Base-by-base conservation (phyloP, 2,329 filamentous ascomycete species). In the Nannizzia gypsea region DNA sequence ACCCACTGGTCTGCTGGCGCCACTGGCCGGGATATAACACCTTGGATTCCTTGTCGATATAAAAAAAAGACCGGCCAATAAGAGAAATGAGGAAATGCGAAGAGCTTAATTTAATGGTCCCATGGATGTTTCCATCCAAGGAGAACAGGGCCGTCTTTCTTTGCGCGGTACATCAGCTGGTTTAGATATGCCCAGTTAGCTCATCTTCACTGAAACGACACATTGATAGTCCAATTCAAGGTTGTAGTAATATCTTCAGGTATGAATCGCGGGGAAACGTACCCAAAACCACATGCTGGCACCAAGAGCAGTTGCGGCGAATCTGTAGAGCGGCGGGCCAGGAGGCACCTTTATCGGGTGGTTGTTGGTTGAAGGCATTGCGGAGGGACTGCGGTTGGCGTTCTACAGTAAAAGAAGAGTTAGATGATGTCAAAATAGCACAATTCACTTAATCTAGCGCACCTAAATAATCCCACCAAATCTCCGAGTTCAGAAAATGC, bases 221-320 rank as follows among this genome's bases (percentile, higher is more conserved):
- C 11, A 26, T 15, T 22, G 20, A 54, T n/a, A 26, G 31, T 8
- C 34, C 17, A 36, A 38, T 40, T 58, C 56, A n/a, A n/a, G 44
- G 11, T 3, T 36, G 13, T 34, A 8, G 17, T 20, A 11, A 48
- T 13, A 55, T 13, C 1, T 36, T n/a, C 24, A 15, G 15, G 46
- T 17, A 6, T 11, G 26, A 8, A 11, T 15, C 60, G 3, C 36
- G 28, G n/a, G 15, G 2, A 24, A 52, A 79, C 87, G 71, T 83
- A 97, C 91, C 75, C 93, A 99, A 78, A 99, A 97, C 93, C 93
- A 99, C 93, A 97, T 99, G 77, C 88, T 89, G 59, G 93, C 93
- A 67, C 90, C 89, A 64, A 99, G 81, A 63, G 86, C 89, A 50
- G 90, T 96, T 54, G 89, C 92, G 61, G 86, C 83, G 74, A 92